Evolutionary conservation across 169 alveolate genomes (phyloP).

Genomic region (Plasmodium reichenowi): DNA sequence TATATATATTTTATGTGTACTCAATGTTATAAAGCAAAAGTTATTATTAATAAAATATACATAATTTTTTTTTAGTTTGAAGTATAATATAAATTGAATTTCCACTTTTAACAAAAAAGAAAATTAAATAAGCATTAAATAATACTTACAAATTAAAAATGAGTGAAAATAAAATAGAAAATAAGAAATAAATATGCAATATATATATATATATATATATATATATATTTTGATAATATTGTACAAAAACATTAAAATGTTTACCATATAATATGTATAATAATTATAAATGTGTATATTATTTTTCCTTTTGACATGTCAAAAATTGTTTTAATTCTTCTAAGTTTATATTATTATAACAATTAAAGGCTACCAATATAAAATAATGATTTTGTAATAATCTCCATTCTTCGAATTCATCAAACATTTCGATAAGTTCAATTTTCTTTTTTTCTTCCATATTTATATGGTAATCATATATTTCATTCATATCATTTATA

Average conservation of each 20-base stretch:
- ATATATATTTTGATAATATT: neutral
- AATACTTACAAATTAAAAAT: no score
- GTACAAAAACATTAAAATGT: no score
- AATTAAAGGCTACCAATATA: conserved; percentile 66
- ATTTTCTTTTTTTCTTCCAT: conserved; percentile 71
- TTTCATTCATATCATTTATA: conserved; percentile 78
- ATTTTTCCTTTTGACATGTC: neutral
- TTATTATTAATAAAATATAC: no score
- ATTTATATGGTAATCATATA: conserved; percentile 77
- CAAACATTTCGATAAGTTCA: conserved; percentile 82
- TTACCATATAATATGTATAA: no score
- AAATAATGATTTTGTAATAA: conserved; percentile 79
- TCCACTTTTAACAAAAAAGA: no score
- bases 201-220: neutral
- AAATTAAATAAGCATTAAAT: no score
- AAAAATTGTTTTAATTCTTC: conserved; percentile 36
- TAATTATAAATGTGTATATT: neutral
- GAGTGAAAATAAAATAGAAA: neutral
- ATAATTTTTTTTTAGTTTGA: no score
- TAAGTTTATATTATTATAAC: conserved; percentile 11
- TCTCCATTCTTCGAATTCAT: conserved; percentile 85
- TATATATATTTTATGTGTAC: no score
- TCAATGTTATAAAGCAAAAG: no score
- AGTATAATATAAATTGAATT: no score
- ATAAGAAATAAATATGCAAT: neutral